Base-by-base conservation (phyloP, 192 early-diverging fungal species). In the Spizellomyces punctatus region DNA sequence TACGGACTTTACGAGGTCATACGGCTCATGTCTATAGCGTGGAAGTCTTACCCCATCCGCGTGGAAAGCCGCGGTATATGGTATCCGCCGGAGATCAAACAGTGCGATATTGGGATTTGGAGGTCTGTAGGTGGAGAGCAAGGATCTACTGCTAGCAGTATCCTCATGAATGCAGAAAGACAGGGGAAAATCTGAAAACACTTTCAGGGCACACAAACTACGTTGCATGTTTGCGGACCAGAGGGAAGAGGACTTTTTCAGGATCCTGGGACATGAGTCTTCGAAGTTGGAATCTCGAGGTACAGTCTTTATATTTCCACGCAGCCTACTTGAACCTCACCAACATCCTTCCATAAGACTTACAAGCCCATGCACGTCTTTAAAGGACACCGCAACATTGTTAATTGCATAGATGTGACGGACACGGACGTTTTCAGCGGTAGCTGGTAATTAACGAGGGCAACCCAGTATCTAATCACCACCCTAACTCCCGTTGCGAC, bases 321-420 rank as follows among this genome's bases (percentile, higher is more conserved):
- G 3, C 2, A 16, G 54, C 2, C 16, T n/a, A 36, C 27, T 2
- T 36, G 27, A 36, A 36, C 27, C 27, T 36, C 27, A 36, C 27
- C 27, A 36, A 36, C 27, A 36, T 36, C 27, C 27, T 36, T 3
- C 27, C 27, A 36, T 7, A 47, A 84, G 74, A 78, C 75, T 14
- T 76, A 80, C 6, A 81, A 80, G 52, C 71, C 69, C 12, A 83
- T 86, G 81, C 84, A 86, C 57, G 79, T 84, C n/a, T 86, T 86
- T 62, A 78, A 79, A 50, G 84, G 84, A 14, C 84, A 86, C 69
- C 79, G 56, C 17, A 84, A 84, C 46, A 82, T 82, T 64, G 78
- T 86, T 17, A 86, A 86, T 65, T 82, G 83, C 62, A 63, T 86
- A 17, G 84, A 86, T 66, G 78, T 86, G 6, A 83, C 79, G 5